A percentile compares a stretch with the other conserved stretches of the same genome.
Evolutionary conservation across 805 yeast species (phyloP).

Genomic region (Candida maris): DNA sequence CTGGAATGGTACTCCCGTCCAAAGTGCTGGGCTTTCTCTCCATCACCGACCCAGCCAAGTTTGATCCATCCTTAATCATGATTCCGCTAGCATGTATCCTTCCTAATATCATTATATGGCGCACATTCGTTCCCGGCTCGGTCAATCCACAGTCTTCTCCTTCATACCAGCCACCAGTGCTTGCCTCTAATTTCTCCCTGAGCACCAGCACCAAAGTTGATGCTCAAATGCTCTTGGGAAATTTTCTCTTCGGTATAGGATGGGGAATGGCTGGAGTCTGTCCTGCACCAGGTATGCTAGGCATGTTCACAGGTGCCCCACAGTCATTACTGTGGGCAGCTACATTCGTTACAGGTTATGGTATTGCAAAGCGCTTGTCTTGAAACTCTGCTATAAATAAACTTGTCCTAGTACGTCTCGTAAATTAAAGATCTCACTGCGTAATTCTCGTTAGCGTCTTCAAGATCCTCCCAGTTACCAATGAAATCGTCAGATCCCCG

Average conservation of each 20-base stretch:
- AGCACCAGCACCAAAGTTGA: conserved; percentile 26
- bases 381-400: background rate
- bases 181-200: conserved; percentile 23
- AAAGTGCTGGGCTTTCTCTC: conserved; percentile 47
- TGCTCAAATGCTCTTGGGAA: conserved; percentile 37
- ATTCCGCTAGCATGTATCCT: conserved; percentile 41
- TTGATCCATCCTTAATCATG: conserved; percentile 46
- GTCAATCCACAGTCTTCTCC: background rate
- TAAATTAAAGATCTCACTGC: conserved; percentile 59
- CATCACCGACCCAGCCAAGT: conserved; percentile 31
- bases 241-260: conserved; percentile 45
- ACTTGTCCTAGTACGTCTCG: conserved; percentile 46
- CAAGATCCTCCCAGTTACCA: conserved; percentile 83
- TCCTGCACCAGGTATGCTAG: conserved; percentile 49
- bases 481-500: conserved; percentile 77
- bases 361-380: conserved; percentile 24
- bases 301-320: conserved; percentile 23
- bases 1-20: conserved; percentile 44
- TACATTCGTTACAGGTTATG: conserved; percentile 28
- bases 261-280: conserved; percentile 53
- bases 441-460: conserved; percentile 81
- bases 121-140: conserved; percentile 16
- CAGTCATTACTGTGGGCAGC: conserved; percentile 28
- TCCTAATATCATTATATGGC: conserved; percentile 43
- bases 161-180: conserved; percentile 15